These are phyloP conservation scores for Leccinum ochraceum DNA, from an alignment of 768 basidiomycete genomes.

Conservation along the genomic window DNA sequence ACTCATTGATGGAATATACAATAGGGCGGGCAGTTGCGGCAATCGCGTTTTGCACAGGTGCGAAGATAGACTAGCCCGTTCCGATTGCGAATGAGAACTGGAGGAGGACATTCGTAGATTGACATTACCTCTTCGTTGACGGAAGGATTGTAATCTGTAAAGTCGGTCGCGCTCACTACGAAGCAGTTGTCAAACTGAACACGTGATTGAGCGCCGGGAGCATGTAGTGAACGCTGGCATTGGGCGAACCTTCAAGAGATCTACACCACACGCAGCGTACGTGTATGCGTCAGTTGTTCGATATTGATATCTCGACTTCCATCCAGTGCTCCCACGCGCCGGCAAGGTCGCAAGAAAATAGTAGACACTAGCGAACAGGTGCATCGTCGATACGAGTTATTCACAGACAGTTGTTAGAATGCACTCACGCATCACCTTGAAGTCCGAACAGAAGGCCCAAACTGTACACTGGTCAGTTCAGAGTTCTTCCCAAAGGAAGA, in stretches of 20 bases:
- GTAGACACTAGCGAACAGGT: neutral
- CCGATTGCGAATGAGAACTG: neutral
- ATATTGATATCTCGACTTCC: conserved; percentile 10
- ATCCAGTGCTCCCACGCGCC: conserved; percentile 1
- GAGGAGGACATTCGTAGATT: neutral
- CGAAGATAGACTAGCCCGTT: conserved; percentile 1
- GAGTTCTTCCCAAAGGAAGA: too few species aligned
- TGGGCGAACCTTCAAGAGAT: conserved; percentile 15
- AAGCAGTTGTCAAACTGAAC: conserved; percentile 14
- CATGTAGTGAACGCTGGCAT: neutral
- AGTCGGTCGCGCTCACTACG: conserved; percentile 4
- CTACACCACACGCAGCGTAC: conserved; percentile 7
- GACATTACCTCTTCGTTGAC: conserved; percentile 6
- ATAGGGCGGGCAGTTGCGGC: conserved; percentile 21
- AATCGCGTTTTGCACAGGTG: conserved; percentile 12
- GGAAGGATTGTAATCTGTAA: conserved; percentile 4
- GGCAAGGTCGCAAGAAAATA: conserved; percentile 6
- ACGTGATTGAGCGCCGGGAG: neutral
- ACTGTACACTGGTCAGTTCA: too few species aligned
- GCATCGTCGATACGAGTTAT: neutral
- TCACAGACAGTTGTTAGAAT: neutral
- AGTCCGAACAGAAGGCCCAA: too few species aligned
- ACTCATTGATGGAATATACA: conserved; percentile 51
- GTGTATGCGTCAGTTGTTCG: conserved; percentile 11
- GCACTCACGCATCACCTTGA: too few species aligned